Percentiles rank a stretch among this genome's conserved stretches.
Conservation (phyloP, 176 grass and related monocot genomes). For the Puya raimondii region DNA sequence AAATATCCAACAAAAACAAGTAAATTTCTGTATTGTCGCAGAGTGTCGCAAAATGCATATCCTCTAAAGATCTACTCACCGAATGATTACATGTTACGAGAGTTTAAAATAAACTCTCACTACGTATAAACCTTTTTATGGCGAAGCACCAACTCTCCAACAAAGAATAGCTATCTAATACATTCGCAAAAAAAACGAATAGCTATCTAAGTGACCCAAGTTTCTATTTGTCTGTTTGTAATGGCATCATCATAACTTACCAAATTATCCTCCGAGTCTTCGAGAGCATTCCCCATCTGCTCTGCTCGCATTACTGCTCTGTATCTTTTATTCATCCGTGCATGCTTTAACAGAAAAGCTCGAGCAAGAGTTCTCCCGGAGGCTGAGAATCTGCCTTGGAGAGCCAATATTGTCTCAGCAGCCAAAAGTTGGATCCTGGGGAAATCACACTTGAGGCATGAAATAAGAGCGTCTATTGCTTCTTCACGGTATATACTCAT, state of each 20-base stretch:
- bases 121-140: too few species aligned
- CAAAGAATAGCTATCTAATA: too few species aligned
- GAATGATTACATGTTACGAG: too few species aligned
- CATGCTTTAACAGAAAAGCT: constrained; percentile 40
- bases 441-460: constrained; percentile 53
- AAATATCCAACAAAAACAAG: too few species aligned
- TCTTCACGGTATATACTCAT: constrained; percentile 65
- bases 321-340: constrained; percentile 45
- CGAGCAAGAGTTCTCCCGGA: constrained; percentile 49
- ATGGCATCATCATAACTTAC: constrained; percentile 9
- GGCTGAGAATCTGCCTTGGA: constrained; percentile 53
- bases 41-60: too few species aligned
- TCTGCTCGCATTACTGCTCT: constrained; percentile 28
- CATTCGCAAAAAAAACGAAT: too few species aligned
- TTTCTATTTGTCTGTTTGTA: not conserved
- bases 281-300: constrained; percentile 18
- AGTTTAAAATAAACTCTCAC: not conserved
- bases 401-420: constrained; percentile 51
- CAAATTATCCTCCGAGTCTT: constrained; percentile 29
- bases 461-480: constrained; percentile 28
- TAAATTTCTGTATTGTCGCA: too few species aligned
- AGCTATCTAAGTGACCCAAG: not conserved
- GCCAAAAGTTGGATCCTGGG: constrained; percentile 49
- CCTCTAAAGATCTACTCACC: too few species aligned
- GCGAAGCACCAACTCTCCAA: too few species aligned